Evolutionary conservation across 140 eudicot genomes (phyloP).

Genomic region (Senecio squalidus): DNA sequence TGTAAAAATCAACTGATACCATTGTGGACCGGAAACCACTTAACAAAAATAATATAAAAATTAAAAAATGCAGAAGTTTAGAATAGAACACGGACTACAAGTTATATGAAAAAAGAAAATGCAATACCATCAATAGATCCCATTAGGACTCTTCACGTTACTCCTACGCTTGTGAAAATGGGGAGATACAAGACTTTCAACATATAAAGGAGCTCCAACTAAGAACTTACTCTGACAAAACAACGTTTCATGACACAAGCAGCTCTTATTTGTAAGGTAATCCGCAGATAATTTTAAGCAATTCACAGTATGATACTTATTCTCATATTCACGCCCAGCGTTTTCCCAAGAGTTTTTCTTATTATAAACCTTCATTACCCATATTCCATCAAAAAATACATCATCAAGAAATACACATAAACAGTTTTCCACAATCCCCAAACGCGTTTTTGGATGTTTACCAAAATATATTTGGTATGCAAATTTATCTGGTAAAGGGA

Average conservation of each 20-base stretch:
- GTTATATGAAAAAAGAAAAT: too few species aligned
- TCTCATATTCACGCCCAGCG: background rate
- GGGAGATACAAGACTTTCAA: constrained; percentile 18
- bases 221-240: background rate
- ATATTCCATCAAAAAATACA: background rate
- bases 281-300: background rate
- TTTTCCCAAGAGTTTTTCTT: constrained; percentile 8
- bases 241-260: background rate
- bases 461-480: background rate
- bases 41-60: too few species aligned
- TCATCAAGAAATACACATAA: background rate
- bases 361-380: constrained; percentile 12
- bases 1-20: too few species aligned
- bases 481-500: constrained; percentile 8
- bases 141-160: background rate
- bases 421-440: constrained; percentile 14
- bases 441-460: background rate
- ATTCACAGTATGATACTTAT: background rate
- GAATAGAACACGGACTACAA: background rate
- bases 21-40: too few species aligned
- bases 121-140: too few species aligned
- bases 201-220: constrained; percentile 9
- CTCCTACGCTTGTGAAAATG: background rate
- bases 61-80: too few species aligned
- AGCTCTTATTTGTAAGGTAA: constrained; percentile 7